Percentiles rank a stretch among this genome's conserved stretches.
Conservation (phyloP, 2,329 filamentous ascomycete genomes). For the Aureobasidium lini region DNA sequence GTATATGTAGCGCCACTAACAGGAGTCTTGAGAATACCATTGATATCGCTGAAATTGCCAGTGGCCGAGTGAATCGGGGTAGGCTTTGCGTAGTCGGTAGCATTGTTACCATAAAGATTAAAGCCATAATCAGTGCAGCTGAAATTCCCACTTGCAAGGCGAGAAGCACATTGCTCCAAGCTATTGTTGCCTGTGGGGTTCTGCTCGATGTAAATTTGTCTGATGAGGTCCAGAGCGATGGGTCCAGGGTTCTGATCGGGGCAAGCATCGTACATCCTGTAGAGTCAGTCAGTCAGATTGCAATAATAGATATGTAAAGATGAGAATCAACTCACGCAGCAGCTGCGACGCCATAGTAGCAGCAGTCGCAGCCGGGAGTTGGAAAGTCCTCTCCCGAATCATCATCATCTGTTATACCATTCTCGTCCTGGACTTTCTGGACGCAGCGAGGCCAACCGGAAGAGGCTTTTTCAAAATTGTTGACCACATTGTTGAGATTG, state of each 20-base stretch:
- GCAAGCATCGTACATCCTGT: not conserved
- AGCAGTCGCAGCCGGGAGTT: not conserved
- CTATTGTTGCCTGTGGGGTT: not conserved
- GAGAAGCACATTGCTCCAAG: not conserved
- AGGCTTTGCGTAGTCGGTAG: not conserved
- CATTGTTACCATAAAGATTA: not conserved
- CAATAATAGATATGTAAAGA: no score
- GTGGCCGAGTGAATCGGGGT: not conserved
- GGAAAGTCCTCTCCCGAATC: not conserved
- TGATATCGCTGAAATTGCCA: not conserved
- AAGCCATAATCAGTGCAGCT: not conserved
- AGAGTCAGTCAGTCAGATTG: no score
- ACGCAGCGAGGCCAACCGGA: not conserved
- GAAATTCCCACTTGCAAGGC: not conserved
- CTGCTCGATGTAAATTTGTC: not conserved
- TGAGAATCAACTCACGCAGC: not conserved
- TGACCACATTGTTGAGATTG: not conserved
- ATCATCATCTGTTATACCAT: not conserved
- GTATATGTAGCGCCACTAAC: constrained; percentile 3
- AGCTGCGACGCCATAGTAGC: not conserved
- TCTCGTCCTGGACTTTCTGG: not conserved
- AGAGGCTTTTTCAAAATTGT: not conserved
- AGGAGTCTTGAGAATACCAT: not conserved
- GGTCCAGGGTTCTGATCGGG: not conserved
- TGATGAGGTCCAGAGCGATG: not conserved